phyloP scores from a whole-genome alignment of 768 basidiomycete species.

The Psilocybe cyanescens region DNA sequence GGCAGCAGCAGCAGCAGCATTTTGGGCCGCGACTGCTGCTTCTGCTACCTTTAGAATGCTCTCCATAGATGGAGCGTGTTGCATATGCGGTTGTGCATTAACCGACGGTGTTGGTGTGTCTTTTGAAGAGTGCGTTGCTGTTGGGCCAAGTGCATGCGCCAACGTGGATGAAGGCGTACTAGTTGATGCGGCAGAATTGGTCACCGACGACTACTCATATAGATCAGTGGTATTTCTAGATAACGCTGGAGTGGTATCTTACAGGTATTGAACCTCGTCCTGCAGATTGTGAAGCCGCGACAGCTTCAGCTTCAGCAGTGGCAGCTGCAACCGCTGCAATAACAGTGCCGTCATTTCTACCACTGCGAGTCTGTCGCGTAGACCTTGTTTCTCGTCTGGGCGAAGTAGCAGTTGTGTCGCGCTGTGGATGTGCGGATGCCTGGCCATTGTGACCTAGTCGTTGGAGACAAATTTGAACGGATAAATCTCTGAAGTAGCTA shows the following conservation, averaged over 20 bases:
- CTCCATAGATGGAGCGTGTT: conserved; percentile 31
- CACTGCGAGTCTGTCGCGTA: conserved; percentile 7
- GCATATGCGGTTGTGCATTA: conserved; percentile 10
- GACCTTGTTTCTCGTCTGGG: conserved; percentile 11
- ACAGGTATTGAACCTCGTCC: neutral
- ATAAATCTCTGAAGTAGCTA: neutral
- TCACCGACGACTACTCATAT: conserved; percentile 1
- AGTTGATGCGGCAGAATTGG: conserved; percentile 3
- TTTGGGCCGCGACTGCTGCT: conserved; percentile 38
- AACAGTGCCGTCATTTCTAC: conserved; percentile 22
- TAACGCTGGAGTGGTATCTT: neutral
- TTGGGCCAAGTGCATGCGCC: conserved; percentile 13
- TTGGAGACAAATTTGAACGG: neutral
- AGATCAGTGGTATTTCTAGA: neutral
- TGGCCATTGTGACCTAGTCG: neutral
- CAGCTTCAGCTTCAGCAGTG: conserved; percentile 25
- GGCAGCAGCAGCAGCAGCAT: conserved; percentile 21
- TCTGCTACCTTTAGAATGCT: conserved; percentile 41
- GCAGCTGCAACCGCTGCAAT: conserved; percentile 27
- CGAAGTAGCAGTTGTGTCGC: neutral
- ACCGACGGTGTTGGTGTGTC: conserved; percentile 1
- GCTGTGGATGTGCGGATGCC: neutral
- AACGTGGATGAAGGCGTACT: conserved; percentile 8
- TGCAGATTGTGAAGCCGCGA: conserved; percentile 16
- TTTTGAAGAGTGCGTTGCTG: neutral